A percentile compares a stretch with the other conserved stretches of the same genome.
Evolutionary conservation across 495 filamentous ascomycete species (phyloP).

Genomic region (Aspergillus hancockii): DNA sequence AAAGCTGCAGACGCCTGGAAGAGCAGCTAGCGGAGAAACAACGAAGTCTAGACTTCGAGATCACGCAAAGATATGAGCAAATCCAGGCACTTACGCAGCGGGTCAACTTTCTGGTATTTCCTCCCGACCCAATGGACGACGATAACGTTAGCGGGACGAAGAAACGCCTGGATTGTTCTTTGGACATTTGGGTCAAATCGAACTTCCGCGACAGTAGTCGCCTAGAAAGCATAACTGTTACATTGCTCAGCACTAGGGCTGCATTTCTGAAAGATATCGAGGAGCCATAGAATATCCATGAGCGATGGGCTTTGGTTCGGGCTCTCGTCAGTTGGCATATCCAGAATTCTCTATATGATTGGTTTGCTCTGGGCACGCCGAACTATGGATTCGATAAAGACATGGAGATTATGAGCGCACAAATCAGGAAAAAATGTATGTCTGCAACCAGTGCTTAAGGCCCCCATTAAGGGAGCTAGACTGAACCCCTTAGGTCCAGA

Average conservation of each 20-base stretch:
- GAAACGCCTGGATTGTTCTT: background rate
- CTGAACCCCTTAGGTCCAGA: background rate
- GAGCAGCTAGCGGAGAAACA: background rate
- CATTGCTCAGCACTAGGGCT: background rate
- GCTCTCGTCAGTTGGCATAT: background rate
- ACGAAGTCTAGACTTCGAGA: background rate
- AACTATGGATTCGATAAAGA: background rate
- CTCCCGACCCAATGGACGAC: background rate
- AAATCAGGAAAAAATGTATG: background rate
- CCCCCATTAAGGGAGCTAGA: background rate
- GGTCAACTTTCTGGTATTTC: background rate
- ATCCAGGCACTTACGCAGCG: background rate
- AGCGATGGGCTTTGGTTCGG: background rate
- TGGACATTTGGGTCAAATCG: background rate
- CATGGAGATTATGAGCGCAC: background rate
- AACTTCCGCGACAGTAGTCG: background rate
- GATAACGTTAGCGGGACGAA: background rate
- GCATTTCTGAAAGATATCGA: background rate
- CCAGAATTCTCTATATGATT: background rate
- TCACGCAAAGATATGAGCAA: background rate
- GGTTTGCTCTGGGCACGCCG: background rate
- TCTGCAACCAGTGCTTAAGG: background rate
- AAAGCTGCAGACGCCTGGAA: conserved; percentile 1
- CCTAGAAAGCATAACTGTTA: background rate
- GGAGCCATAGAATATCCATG: background rate